Base-by-base conservation (phyloP, 1,284 basidiomycete species). In the Ustilago bromivora region DNA sequence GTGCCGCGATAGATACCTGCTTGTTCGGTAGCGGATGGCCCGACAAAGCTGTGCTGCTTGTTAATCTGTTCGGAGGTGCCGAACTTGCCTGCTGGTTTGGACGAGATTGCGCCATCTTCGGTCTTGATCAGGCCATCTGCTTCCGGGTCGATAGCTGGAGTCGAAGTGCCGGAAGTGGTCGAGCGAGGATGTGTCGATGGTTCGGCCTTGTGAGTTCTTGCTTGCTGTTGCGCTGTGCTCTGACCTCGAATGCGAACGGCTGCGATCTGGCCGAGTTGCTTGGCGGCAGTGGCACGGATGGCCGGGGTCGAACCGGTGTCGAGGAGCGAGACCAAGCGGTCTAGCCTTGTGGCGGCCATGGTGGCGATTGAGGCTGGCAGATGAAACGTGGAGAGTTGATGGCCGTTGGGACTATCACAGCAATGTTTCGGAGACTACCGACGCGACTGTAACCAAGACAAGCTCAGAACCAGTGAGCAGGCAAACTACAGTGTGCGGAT, bases 241-340 rank as follows among this genome's bases (percentile, higher is more conserved):
- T 74, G 72, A 35, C 72, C 73, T 66, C 80, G 90, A 90, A 81
- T 91, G 90, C 75, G 82, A 28, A 78, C 74, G 11, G 82, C 81
- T 3, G 95, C 94, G 66, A 96, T 90, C 82, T 95, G 93, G 1
- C 94, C 95, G 51, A 97, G 90, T 87, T 97, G 95, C 84, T 94
- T 94, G 10, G 95, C 95, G 4, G 95, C 95, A 17, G 95, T 95
- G 73, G 91, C 91, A 83, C 94, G 90, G 69, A 96, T 92, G 56
- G 93, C 92, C 57, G 90, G 88, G 3, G 93, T 94, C 35, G 94
- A 95, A 56, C 95, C 95, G 52, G 93, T 93, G 87, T 96, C 95
- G 83, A 96, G 91, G 57, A 96, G 89, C 85, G 93, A 90, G 82
- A 96, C 92, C 88, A 96, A 92, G 86, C 94, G 91, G 89, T 96